A percentile compares a stretch with the other conserved stretches of the same genome.
Evolutionary conservation across 2,329 filamentous ascomycete genomes (phyloP).

Genomic region (Nigrograna mackinnonii): DNA sequence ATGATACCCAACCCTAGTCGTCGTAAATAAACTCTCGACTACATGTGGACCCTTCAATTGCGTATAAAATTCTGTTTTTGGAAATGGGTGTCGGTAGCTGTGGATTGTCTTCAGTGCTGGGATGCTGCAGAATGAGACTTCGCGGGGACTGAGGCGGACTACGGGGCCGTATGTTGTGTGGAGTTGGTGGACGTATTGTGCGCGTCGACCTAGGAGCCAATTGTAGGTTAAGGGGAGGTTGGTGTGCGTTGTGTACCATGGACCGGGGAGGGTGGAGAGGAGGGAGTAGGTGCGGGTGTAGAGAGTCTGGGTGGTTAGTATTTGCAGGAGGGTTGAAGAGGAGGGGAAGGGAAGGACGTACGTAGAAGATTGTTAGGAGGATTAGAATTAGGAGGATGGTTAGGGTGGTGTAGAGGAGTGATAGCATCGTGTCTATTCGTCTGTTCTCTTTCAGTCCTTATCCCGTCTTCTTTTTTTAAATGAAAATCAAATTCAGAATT

Average conservation of each 20-base stretch:
- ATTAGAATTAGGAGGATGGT: no score
- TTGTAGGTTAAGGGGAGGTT: conserved; percentile 4
- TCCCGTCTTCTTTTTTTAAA: no score
- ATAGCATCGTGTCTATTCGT: no score
- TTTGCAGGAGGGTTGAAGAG: no score
- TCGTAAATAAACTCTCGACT: conserved; percentile 4
- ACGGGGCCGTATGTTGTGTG: conserved; percentile 11
- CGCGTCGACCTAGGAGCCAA: conserved; percentile 5
- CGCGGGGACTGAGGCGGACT: conserved; percentile 11
- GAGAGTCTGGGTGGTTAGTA: not conserved
- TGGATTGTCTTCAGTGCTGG: conserved; percentile 12
- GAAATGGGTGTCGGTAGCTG: conserved; percentile 5
- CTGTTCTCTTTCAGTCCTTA: no score
- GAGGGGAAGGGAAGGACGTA: no score
- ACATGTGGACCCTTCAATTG: not conserved
- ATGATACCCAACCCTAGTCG: not conserved
- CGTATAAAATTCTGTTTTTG: conserved; percentile 7
- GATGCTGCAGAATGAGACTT: conserved; percentile 11
- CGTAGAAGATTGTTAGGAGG: no score
- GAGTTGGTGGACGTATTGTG: conserved; percentile 11
- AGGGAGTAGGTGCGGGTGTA: not conserved
- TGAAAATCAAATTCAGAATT: no score
- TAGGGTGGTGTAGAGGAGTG: no score
- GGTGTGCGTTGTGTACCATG: conserved; percentile 14
- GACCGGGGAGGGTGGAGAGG: conserved; percentile 9